Evolutionary conservation across 2,329 filamentous ascomycete species (phyloP).

Genomic region (Neofusicoccum cordaticola): DNA sequence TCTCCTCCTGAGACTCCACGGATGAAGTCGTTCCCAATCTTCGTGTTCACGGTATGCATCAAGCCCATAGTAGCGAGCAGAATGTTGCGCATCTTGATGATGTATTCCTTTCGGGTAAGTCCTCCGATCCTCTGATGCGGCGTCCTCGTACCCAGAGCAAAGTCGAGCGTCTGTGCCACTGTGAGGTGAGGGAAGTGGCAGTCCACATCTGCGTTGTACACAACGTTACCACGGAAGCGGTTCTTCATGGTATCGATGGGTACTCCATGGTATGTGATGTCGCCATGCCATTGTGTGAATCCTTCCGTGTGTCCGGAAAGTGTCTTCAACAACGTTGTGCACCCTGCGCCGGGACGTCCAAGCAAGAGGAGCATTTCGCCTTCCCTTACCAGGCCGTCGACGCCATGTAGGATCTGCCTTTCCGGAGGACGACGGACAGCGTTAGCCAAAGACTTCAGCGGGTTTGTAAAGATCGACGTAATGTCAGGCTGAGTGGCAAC

Average conservation of each 20-base stretch:
- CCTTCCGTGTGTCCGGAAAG: conserved; percentile 58
- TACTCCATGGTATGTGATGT: conserved; percentile 57
- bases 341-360: conserved; percentile 56
- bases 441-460: conserved; percentile 36
- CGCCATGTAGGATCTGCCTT: conserved; percentile 54
- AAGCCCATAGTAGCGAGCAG: conserved; percentile 55
- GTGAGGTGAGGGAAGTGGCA: conserved; percentile 58
- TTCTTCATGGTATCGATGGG: conserved; percentile 43
- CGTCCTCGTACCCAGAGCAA: conserved; percentile 53
- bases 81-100: conserved; percentile 48
- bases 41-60: conserved; percentile 55
- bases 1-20: conserved; percentile 62
- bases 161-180: conserved; percentile 56
- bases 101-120: conserved; percentile 42
- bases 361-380: conserved; percentile 50
- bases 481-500: background rate
- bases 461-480: conserved; percentile 1
- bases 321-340: conserved; percentile 62
- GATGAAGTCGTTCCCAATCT: conserved; percentile 58
- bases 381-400: conserved; percentile 52
- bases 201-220: conserved; percentile 49
- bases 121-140: conserved; percentile 41
- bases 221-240: conserved; percentile 46
- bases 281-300: conserved; percentile 31
- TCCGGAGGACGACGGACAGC: conserved; percentile 47